Evolutionary conservation across 129 eudicot species (phyloP).

Genomic region (Chrysanthemum lavandulifolium): DNA sequence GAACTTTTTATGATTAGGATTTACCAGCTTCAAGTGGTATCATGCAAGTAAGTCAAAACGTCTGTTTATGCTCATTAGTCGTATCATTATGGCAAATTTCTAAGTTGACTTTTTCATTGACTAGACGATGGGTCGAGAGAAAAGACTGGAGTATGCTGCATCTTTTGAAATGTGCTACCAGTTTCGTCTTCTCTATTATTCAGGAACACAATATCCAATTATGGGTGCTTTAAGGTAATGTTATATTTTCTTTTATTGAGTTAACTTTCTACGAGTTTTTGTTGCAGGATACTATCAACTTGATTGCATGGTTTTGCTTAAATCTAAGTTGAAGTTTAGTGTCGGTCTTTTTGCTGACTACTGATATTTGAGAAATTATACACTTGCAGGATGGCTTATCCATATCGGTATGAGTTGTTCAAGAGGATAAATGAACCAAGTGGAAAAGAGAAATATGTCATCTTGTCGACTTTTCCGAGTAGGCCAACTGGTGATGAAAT

Average conservation of each 20-base stretch:
- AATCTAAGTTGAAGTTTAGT: background rate
- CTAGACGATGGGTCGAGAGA: conserved; percentile 97
- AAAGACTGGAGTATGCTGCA: conserved; percentile 96
- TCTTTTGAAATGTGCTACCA: conserved; percentile 84
- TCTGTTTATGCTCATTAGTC: conserved; percentile 10
- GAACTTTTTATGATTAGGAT: conserved; percentile 57
- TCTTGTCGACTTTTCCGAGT: conserved; percentile 62
- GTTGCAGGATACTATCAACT: background rate
- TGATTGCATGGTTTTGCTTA: background rate
- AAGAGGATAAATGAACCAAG: conserved; percentile 73
- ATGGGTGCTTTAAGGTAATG: conserved; percentile 92
- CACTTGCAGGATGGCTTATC: conserved; percentile 77
- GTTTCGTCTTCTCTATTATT: conserved; percentile 87
- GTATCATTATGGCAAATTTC: conserved; percentile 14
- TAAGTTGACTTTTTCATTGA: conserved; percentile 23
- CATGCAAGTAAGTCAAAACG: conserved; percentile 79
- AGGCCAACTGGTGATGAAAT: conserved; percentile 79
- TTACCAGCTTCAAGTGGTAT: conserved; percentile 95
- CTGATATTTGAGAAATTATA: conserved; percentile 1
- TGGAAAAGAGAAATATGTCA: conserved; percentile 75
- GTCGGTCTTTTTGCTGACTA: background rate
- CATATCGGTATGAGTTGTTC: conserved; percentile 73
- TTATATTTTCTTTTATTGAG: background rate
- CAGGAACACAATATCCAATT: conserved; percentile 93
- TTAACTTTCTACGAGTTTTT: background rate